Conservation (phyloP, 352 stramenopile genomes). For the Peronospora tabacina region DNA sequence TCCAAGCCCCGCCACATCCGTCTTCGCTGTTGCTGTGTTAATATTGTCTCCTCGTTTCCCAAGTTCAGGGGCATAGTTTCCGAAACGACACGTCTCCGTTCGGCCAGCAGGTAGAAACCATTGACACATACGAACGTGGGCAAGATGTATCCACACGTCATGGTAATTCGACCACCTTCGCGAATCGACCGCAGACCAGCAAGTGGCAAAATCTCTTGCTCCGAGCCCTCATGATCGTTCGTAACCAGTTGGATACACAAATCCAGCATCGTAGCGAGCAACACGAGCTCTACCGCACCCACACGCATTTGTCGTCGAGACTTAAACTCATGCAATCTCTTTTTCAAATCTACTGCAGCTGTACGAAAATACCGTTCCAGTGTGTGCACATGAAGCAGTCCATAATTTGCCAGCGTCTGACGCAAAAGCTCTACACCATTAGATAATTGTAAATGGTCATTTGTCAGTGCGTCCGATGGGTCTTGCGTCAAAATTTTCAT, state of each 20-base stretch:
- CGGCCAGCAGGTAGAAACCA: conserved; percentile 58
- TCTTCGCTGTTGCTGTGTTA: conserved; percentile 19
- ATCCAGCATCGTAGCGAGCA: conserved; percentile 72
- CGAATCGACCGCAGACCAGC: conserved; percentile 42
- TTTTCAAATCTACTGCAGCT: conserved; percentile 61
- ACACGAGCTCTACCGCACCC: conserved; percentile 53
- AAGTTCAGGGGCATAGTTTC: conserved; percentile 1
- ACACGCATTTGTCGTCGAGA: conserved; percentile 44
- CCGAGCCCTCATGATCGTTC: conserved; percentile 68
- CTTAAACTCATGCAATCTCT: conserved; percentile 73
- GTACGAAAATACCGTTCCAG: conserved; percentile 51
- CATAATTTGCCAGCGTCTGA: conserved; percentile 61
- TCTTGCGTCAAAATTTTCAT: conserved; percentile 9
- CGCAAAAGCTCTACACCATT: conserved; percentile 46
- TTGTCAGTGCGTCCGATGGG: conserved; percentile 17
- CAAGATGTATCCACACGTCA: conserved; percentile 69
- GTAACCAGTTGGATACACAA: conserved; percentile 65
- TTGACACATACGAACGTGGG: conserved; percentile 61
- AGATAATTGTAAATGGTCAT: conserved; percentile 26
- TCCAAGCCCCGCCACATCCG: conserved; percentile 67
- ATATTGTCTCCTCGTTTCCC: conserved; percentile 12
- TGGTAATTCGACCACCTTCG: conserved; percentile 35
- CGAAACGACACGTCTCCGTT: conserved; percentile 12
- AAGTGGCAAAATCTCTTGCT: conserved; percentile 57
- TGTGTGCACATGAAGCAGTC: conserved; percentile 50